Base-by-base conservation (phyloP, 441 rosid species). In the Erodium chrysanthum region DNA sequence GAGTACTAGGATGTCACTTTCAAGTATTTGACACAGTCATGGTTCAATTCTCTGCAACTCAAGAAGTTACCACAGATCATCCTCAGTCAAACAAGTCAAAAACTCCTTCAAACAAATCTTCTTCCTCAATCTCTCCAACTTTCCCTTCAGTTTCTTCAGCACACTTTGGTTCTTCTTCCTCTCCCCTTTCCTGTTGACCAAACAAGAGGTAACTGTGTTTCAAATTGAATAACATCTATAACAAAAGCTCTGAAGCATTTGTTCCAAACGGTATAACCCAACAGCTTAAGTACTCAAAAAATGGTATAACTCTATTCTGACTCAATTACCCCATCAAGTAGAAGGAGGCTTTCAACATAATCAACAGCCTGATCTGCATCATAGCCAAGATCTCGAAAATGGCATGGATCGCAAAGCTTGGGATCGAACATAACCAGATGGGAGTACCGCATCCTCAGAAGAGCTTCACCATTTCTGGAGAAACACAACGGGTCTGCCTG, bases 251-350 rank as follows among this genome's bases (percentile, higher is more conserved):
- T 15, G 6, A 7, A 33, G n/a, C n/a, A n/a, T n/a, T n/a, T n/a
- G n/a, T 3, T 27, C 29, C 1, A 27, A 27, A 27, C 29, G 3
- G 29, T 3, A 27, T 27, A 27, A 27, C 2, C 3, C 29, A 27
- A 27, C 29, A 27, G 3, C 29, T 3, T 27, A 27, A 27, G 2
- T 27, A 27, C 17, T 10, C 15, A 18, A 54, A 11, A 59, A 59
- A 23, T 10, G 64, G 29, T 33, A 59, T 23, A 59, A 59, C 2
- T 9, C 4, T 23, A 10, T 4, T 3, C 12, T 0, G 2, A 48
- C 17, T 20, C 33, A 59, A 31, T 59, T 23, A 59, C 64, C 64
- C 15, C 64, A 59, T 59, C 64, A 59, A 59, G 64, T 5, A 59
- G 23, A 22, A 59, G 15, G 31, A 59, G 64, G 15, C 64, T 23